Base-by-base conservation (phyloP, 2,329 filamentous ascomycete genomes). In the Ceratocystiopsis sp. region DNA sequence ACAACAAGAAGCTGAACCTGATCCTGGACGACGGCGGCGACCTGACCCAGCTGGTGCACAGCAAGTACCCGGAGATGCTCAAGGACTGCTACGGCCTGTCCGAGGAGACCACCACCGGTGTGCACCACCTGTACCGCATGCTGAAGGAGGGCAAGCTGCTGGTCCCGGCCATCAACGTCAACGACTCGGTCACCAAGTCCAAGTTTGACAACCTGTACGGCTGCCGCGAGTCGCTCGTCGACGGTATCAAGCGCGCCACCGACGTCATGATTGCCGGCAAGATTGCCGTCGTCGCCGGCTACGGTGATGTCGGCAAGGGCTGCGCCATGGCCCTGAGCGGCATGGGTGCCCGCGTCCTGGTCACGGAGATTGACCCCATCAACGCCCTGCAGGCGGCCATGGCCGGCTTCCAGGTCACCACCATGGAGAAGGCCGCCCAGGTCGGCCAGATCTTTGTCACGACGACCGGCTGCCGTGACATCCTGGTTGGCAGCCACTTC, bases 141-240 rank as follows among this genome's bases (percentile, higher is more conserved):
- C 71, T 96, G 64, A 95, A 91, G 77, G 79, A 84, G 56, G 75
- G 76, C 63, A 74, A 78, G 66, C 85, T 96, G 52, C 80, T 94
- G 50, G 84, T 94, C 54, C 91, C 91, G 54, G 75, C 89, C 67
- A 85, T 96, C 80, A 98, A 98, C 68, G 89, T 98, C 75, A 96
- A 98, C 73, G 89, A 98, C 79, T 87, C 83, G 47, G 89, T 98
- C 62, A 98, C 91, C 68, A 98, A 96, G 81, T 94, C 86, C 70
- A 98, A 98, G 78, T 98, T 98, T 65, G 91, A 96, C 78, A 98
- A 98, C 80, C 72, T 96, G 53, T 98, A 96, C 78, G 89, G 91
- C 61, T 96, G 91, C 85, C 81, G 86, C 64, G 91, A 96, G 74
- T 95, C 89, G 51, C 82, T 98, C 57, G 80, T 98, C 59, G 91